Base-by-base conservation (phyloP, 768 basidiomycete species). In the Leccinum disarticulatum region DNA sequence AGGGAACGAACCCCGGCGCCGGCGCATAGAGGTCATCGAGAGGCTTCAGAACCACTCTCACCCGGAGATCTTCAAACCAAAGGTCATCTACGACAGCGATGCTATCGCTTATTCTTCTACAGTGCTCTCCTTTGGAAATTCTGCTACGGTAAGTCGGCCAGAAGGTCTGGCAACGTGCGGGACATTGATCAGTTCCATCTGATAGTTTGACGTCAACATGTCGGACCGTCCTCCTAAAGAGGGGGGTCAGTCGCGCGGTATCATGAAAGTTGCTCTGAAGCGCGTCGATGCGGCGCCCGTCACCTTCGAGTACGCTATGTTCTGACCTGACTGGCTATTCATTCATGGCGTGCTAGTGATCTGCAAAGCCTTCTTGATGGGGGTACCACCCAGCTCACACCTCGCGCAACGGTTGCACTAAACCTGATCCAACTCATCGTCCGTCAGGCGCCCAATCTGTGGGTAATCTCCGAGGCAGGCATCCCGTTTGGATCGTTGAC, bases 401-500 rank as follows among this genome's bases (percentile, higher is more conserved):
- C 54, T 31, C 63, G 73, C 27, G 73, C 76, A 4, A 41, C 69
- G 2, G 72, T 74, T 3, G 81, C 82, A 0, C 74, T 77, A 0
- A 85, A 81, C 38, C 64, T 85, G 1, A 56, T 84, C 0, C 82
- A 85, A 49, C 68, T 84, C 1, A 74, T 85, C 11, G 60, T 85
- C 2, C 76, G 81, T 0, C 82, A 84, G 55, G 76, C 70, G 0
- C 74, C 78, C 0, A 83, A 84, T 36, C 61, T 77, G 83, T 80
- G 55, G 30, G 77, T 72, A 27, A 14, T 50, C 49, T 31, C 48
- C n/a, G 15, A 41, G 27, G 27, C n/a, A 8, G 33, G 22, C 19
- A 14, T 10, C 54, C 11, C 19, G 43, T 54, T 48, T 1, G 10
- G 48, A 38, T 19, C 5, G 14, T 25, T 17, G 48, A 17, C 43